Base-by-base conservation (phyloP, 768 basidiomycete genomes). In the Floccularia luteovirens region DNA sequence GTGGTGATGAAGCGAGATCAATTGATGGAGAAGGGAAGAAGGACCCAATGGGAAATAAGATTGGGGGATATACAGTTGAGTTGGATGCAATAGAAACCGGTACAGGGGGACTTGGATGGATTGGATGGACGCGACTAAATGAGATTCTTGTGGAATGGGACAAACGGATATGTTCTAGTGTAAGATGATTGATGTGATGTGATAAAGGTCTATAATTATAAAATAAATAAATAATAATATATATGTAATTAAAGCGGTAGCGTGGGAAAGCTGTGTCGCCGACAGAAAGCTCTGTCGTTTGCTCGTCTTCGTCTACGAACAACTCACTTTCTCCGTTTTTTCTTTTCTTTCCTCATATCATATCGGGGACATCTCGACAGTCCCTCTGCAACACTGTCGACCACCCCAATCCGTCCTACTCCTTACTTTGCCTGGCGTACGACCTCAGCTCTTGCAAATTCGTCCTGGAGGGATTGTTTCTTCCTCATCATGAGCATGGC, bases 401-500 rank as follows among this genome's bases (percentile, higher is more conserved):
- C 60, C 44, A 48, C 53, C 44, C 38, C 46, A 47, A 56, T 51
- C 48, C 49, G 50, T 43, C 45, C 44, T 45, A 54, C 43, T 48
- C 62, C 53, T 54, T 43, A 52, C 49, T 51, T 59, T 57, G 53
- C 56, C 57, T 59, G 53, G 56, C 51, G 63, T 56, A 58, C 58
- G 44, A 50, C 61, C 53, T 51, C 53, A 47, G 46, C 49, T 52
- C 51, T 61, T 52, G 23, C 52, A 48, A 55, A 50, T 50, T 49
- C 53, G 51, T 59, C 64, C 54, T 66, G 67, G 60, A 65, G 69
- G 56, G 63, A 63, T 60, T 56, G 64, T 47, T 54, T 75, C 48
- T 58, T 77, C 45, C 62, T 78, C 55, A 61, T 76, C 62, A 82
- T 82, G 78, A 69, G 70, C 65, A 59, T 82, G 57, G 79, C 77